These are phyloP conservation scores for Poa pratensis DNA, from an alignment of 176 grass and related monocot genomes.

Conservation along the genomic window DNA sequence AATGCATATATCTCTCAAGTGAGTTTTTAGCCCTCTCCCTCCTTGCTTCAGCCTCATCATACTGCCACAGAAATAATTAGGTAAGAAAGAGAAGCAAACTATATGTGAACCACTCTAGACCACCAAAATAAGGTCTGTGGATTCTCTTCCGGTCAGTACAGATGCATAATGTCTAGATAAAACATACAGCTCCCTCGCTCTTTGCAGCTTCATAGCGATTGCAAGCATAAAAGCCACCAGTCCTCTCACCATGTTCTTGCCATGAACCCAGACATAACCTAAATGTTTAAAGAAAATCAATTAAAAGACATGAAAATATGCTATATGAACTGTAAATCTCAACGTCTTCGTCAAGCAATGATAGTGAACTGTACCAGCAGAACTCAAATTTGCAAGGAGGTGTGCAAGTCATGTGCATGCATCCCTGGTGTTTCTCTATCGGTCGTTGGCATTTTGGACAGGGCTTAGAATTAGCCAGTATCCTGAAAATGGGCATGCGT, in stretches of 20 bases:
- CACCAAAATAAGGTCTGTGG: neutral
- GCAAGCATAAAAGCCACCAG: constrained; percentile 96
- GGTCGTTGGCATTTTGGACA: constrained; percentile 96
- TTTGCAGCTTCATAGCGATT: constrained; percentile 94
- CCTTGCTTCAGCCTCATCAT: constrained; percentile 87
- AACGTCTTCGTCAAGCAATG: constrained; percentile 17
- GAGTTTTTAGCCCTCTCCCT: constrained; percentile 96
- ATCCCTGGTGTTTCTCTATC: constrained; percentile 98
- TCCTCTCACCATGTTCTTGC: constrained; percentile 88
- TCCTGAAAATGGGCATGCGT: constrained; percentile 59
- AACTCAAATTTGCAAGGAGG: constrained; percentile 97
- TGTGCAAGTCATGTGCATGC: constrained; percentile 98
- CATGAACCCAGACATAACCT: constrained; percentile 92
- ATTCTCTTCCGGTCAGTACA: neutral
- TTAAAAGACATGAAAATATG: constrained; percentile 21
- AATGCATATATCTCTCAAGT: constrained; percentile 98
- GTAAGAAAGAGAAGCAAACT: constrained; percentile 8
- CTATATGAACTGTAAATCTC: constrained; percentile 18
- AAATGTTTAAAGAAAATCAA: constrained; percentile 39
- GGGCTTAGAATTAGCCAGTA: constrained; percentile 97
- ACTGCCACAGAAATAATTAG: constrained; percentile 52
- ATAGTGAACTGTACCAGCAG: constrained; percentile 70
- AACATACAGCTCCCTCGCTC: constrained; percentile 80
- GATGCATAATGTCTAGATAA: constrained; percentile 19
- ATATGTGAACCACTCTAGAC: neutral